Evolutionary conservation across 2,329 filamentous ascomycete species (phyloP).

Genomic region (Lachnellula hyalina): DNA sequence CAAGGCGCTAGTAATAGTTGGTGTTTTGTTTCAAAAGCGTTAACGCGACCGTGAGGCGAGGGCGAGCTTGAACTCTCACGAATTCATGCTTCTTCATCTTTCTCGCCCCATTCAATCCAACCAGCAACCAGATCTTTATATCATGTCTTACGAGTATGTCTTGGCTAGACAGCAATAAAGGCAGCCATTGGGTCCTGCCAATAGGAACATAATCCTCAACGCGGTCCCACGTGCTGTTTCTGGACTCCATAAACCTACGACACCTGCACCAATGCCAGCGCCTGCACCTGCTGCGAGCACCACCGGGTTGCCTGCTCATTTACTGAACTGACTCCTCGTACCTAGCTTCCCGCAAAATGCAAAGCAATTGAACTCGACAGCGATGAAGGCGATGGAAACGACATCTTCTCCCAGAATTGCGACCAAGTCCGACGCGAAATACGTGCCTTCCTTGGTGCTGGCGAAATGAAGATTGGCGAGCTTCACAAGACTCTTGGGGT

Average conservation of each 20-base stretch:
- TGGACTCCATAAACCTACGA: not conserved
- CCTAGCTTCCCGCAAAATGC: slow-evolving; percentile 10
- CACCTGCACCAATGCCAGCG: not conserved
- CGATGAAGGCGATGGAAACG: slow-evolving; percentile 12
- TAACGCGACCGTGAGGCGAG: no score
- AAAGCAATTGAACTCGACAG: slow-evolving; percentile 15
- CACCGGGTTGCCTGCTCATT: not conserved
- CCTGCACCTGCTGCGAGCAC: not conserved
- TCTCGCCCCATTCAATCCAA: no score
- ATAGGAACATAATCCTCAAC: not conserved
- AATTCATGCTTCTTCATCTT: no score
- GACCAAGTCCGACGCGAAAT: slow-evolving; percentile 39
- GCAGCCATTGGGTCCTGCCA: not conserved
- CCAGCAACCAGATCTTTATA: no score
- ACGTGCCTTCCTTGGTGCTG: slow-evolving; percentile 34
- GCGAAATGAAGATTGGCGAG: slow-evolving; percentile 40
- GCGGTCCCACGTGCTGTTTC: not conserved
- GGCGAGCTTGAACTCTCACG: no score
- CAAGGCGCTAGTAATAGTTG: no score
- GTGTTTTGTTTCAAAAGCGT: no score
- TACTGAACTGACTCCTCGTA: not conserved
- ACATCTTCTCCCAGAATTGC: slow-evolving; percentile 20
- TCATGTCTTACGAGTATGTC: not conserved
- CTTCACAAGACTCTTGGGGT: slow-evolving; percentile 38
- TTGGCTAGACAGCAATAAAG: not conserved